Evolutionary conservation across 2,329 filamentous ascomycete genomes (phyloP), one percentile per base, ranked within the genome.

Genomic region (Tolypocladium tropicale): DNA sequence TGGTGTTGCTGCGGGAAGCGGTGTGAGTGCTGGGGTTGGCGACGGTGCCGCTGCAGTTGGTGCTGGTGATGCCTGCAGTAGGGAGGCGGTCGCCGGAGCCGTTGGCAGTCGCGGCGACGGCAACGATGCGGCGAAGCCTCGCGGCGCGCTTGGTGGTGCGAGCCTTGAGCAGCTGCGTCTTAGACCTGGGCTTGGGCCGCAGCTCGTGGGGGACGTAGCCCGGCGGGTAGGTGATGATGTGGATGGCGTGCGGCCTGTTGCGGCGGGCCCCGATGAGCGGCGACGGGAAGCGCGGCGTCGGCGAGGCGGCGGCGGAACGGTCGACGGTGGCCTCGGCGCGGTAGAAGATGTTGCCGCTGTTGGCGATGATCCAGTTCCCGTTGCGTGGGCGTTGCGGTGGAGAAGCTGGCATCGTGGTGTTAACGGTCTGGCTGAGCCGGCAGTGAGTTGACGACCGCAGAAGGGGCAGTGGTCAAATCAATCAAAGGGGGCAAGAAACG

Each of bases 141-240:
- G 53, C 23, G 16, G 43, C 39, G 0, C 21, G 21, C 28, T 52
- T 52, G 34, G 28, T 55, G 36, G 48, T 41, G 18, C 51, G 32
- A 7, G 39, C 37, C 37, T 33, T 52, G 41, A 57, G 55, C 21
- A 49, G 39, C 30, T 41, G 52, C 9, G 54, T 41, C 30, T 48
- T 52, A 16, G 52, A 53, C 14, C 34, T 59, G 33, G 55, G 37
- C 51, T 56, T 57, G 23, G 60, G 56, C 16, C 74, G 72, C 49
- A 78, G 62, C 56, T 79, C 76, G 57, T 70, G 69, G 21, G 76
- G 76, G 28, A 78, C 67, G 64, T 75, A 75, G 54, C 73, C 73
- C 2, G 72, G 63, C 3, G 73, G 73, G 55, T 71, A 75, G 32
- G 71, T 74, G 58, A 74, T 61, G 54, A 75, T 72, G 65, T 75